Evolutionary conservation across 2,329 filamentous ascomycete species (phyloP).

Genomic region (Cryphonectria carpinicola): DNA sequence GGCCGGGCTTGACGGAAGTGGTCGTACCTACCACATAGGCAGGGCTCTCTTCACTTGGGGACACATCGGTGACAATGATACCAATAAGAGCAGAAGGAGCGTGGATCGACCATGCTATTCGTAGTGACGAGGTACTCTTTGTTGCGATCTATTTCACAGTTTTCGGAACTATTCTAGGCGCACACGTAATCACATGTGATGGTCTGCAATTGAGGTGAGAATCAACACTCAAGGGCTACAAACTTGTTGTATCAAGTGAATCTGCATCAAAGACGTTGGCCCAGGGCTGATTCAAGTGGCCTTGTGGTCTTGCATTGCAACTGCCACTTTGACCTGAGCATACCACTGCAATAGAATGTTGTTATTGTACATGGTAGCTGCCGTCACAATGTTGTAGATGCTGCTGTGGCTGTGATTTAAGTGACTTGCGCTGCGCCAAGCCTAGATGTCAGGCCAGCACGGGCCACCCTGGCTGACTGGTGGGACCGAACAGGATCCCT

Average conservation of each 20-base stretch:
- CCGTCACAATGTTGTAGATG: slow-evolving; percentile 1
- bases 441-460: neutral
- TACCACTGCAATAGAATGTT: neutral
- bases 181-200: slow-evolving; percentile 11
- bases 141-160: neutral
- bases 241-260: neutral
- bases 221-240: neutral
- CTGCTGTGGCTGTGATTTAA: neutral
- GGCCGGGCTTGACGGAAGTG: neutral
- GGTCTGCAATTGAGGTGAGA: neutral
- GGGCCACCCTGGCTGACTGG: neutral
- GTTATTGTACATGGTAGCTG: neutral
- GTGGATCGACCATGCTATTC: neutral
- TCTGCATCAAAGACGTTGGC: neutral
- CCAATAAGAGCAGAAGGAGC: slow-evolving; percentile 3
- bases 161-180: neutral
- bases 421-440: neutral
- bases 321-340: neutral
- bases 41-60: neutral
- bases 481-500: neutral
- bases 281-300: neutral
- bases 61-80: slow-evolving; percentile 15
- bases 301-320: neutral
- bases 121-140: neutral
- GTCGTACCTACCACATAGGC: neutral